Evolutionary conservation across 345 rosid genomes (phyloP), one percentile per base, ranked within the genome.

Genomic region (Clarkia xantiana): DNA sequence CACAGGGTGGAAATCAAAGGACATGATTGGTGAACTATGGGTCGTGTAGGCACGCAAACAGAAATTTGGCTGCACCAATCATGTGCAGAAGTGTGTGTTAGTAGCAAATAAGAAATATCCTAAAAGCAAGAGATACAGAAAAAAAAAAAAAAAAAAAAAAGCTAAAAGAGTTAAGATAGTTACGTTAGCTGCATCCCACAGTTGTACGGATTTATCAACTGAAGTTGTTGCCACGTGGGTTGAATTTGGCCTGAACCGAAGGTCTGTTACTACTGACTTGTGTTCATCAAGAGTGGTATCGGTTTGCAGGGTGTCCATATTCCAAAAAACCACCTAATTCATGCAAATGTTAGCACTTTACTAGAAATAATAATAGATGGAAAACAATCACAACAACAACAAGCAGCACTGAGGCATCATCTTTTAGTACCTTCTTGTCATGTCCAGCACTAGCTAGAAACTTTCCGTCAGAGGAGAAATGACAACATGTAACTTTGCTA

Each of bases 401-500:
- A 39, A 29, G 6, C 18, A 9, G 38, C 14, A 34, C 15, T n/a
- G 13, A 14, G 25, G 18, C 42, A 22, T 38, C 38, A 34, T 48
- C 14, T n/a, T n/a, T n/a, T n/a, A 36, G 18, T 62, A 78, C 86
- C 84, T 82, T 77, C 67, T 65, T 79, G 63, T 82, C 87, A 63
- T 79, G 84, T 40, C 93, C 93, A 53, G 74, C 78, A 65, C 76
- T 73, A 10, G 82, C 93, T 40, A 82, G 76, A 46, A 79, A 55
- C 67, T 77, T 79, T 23, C 93, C 93, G 62, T 79, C 84, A 11
- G 87, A 79, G 53, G 93, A 82, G 65, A 79, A 79, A 73, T 82
- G 87, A 62, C 93, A 82, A 70, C 93, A 79, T 40, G 78, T 79
- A 51, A 82, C 84, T 65, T 62, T 71, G 75, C 78, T 74, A 46